Evolutionary conservation across 495 filamentous ascomycete species (phyloP).

Genomic region (Trichoderma gamsii): DNA sequence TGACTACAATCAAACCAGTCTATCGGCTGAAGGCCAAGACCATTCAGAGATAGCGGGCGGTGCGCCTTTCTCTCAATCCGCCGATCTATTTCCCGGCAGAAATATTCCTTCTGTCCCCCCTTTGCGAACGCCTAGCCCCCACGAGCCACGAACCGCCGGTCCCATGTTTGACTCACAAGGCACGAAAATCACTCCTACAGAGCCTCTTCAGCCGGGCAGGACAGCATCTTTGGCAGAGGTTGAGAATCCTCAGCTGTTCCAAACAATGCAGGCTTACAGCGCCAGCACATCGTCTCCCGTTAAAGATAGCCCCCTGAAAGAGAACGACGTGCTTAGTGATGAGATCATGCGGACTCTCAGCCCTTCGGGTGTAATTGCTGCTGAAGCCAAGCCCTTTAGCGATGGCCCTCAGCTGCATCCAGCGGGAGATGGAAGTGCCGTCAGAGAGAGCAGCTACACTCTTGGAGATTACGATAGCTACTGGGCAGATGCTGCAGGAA

Average conservation of each 20-base stretch:
- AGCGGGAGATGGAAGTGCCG: constrained; percentile 23
- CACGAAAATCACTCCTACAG: constrained; percentile 37
- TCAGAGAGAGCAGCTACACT: constrained; percentile 41
- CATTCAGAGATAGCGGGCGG: constrained; percentile 15
- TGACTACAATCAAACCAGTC: not conserved
- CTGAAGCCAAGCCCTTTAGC: constrained; percentile 14
- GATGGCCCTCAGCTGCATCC: constrained; percentile 14
- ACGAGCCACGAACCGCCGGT: not conserved
- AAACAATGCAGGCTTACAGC: constrained; percentile 6
- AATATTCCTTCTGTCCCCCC: not conserved
- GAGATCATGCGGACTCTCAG: constrained; percentile 78
- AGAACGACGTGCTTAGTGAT: constrained; percentile 70
- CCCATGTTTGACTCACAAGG: constrained; percentile 17
- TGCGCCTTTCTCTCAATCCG: not conserved
- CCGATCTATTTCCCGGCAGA: not conserved
- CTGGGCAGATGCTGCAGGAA: constrained; percentile 23
- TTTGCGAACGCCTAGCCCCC: constrained; percentile 10
- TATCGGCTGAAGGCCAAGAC: constrained; percentile 13
- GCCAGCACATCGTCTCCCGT: constrained; percentile 47
- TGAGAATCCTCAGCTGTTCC: constrained; percentile 31
- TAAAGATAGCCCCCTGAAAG: constrained; percentile 32
- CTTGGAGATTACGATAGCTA: constrained; percentile 43
- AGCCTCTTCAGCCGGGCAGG: constrained; percentile 43
- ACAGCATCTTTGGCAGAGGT: constrained; percentile 23
- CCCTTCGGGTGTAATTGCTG: constrained; percentile 28